phyloP scores from a whole-genome alignment of 805 yeast species.

The Spathaspora hagerdaliae region DNA sequence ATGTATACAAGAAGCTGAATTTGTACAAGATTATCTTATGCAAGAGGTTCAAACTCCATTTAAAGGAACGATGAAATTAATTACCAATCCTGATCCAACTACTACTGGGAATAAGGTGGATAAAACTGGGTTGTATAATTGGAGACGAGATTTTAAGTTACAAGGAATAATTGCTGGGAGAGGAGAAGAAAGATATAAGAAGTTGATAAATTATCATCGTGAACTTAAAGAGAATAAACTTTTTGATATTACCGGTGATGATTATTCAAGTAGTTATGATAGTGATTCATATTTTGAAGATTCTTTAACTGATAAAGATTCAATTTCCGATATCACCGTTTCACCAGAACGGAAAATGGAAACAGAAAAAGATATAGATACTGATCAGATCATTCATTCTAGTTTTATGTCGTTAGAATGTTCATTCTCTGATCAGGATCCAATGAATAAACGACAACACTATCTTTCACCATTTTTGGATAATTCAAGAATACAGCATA shows the following conservation, averaged over 20 bases:
- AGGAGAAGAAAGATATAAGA: conserved; percentile 15
- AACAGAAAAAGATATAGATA: neutral
- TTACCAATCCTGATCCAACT: no score
- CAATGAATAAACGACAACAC: neutral
- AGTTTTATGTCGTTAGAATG: conserved; percentile 2
- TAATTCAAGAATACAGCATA: neutral
- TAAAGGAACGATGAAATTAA: conserved; percentile 2
- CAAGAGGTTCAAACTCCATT: conserved; percentile 2
- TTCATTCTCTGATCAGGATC: neutral
- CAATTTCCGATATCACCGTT: neutral
- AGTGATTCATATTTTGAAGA: neutral
- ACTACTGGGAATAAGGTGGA: neutral
- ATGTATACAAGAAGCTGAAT: conserved; percentile 24
- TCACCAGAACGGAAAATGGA: neutral
- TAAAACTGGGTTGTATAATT: neutral
- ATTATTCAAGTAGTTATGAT: neutral
- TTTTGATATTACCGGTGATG: conserved; percentile 1
- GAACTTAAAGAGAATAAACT: conserved; percentile 5
- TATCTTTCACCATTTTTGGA: neutral
- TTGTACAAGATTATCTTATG: conserved; percentile 11
- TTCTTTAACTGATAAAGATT: neutral
- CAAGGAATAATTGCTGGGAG: conserved; percentile 26
- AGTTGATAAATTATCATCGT: conserved; percentile 22
- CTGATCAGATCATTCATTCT: neutral
- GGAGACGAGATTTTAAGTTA: conserved; percentile 16